Evolutionary conservation across 2,329 filamentous ascomycete genomes (phyloP).

Genomic region (Ustulina deusta): DNA sequence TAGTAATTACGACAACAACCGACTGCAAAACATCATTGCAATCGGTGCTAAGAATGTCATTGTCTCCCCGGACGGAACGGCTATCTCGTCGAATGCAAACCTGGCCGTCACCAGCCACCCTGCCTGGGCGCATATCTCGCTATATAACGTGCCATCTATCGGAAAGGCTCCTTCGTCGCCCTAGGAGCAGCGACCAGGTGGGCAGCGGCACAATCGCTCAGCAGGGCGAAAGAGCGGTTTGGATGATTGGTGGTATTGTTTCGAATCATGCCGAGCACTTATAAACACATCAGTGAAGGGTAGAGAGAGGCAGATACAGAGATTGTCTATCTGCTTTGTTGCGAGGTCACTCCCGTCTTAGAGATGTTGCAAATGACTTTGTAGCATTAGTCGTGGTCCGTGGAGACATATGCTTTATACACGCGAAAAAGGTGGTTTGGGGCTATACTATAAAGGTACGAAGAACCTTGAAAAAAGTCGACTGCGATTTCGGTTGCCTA

Average conservation of each 20-base stretch:
- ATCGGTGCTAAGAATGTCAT: constrained; percentile 35
- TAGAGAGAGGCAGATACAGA: not conserved
- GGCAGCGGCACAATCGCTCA: not conserved
- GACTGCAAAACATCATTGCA: constrained; percentile 20
- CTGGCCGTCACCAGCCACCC: constrained; percentile 25
- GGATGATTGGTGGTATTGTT: not conserved
- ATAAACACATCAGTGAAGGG: not conserved
- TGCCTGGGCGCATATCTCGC: constrained; percentile 24
- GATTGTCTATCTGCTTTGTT: not conserved
- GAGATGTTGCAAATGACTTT: not conserved
- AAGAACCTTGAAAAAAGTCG: no score
- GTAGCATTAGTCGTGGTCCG: not conserved
- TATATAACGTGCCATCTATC: constrained; percentile 21
- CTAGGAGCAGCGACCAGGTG: not conserved
- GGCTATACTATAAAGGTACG: no score
- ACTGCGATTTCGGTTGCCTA: no score
- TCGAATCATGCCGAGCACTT: not conserved
- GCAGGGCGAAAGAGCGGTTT: not conserved
- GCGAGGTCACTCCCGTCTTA: not conserved
- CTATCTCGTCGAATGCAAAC: constrained; percentile 19
- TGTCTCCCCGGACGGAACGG: constrained; percentile 12
- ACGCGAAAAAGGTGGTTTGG: no score
- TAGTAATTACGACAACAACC: constrained; percentile 18
- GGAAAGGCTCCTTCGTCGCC: not conserved
- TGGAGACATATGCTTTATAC: no score